Evolutionary conservation across 305 asterid genomes (phyloP).

Genomic region (Coffea humblotiana): DNA sequence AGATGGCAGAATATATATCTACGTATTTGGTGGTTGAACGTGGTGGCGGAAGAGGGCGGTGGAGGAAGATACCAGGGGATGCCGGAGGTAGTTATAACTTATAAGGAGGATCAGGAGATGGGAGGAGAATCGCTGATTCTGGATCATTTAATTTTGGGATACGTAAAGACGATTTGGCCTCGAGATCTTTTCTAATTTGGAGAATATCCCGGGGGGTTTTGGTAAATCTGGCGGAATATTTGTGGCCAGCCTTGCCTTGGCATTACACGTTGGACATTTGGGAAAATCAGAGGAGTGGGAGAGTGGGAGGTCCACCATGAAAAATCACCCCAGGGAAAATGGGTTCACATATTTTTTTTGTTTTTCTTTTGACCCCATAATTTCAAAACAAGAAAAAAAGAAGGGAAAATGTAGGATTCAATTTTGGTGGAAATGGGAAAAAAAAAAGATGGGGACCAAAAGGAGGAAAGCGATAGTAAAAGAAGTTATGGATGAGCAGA

Average conservation of each 20-base stretch:
- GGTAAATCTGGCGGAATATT: slow-evolving; percentile 13
- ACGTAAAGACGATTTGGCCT: slow-evolving; percentile 32
- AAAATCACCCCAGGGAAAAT: not conserved
- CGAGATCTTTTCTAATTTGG: slow-evolving; percentile 25
- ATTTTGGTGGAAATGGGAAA: not conserved
- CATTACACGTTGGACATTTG: not conserved
- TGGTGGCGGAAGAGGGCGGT: not conserved
- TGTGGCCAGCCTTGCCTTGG: slow-evolving; percentile 9
- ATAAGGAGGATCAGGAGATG: not conserved
- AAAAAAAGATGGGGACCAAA: not conserved
- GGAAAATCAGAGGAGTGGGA: not conserved
- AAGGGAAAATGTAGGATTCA: not conserved
- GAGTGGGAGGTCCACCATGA: not conserved
- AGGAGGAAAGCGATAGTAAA: not conserved
- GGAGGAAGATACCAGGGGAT: not conserved
- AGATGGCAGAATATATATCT: not conserved
- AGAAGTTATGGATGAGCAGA: too few species aligned
- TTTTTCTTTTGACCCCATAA: too few species aligned
- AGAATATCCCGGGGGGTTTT: slow-evolving; percentile 32
- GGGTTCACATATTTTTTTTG: slow-evolving; percentile 4
- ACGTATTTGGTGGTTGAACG: not conserved
- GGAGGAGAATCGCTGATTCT: slow-evolving; percentile 6
- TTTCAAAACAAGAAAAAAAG: not conserved
- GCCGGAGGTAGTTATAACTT: slow-evolving; percentile 15
- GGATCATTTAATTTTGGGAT: slow-evolving; percentile 14